Conservation (phyloP, 768 basidiomycete species). For the Psilocybe subaeruginosa region DNA sequence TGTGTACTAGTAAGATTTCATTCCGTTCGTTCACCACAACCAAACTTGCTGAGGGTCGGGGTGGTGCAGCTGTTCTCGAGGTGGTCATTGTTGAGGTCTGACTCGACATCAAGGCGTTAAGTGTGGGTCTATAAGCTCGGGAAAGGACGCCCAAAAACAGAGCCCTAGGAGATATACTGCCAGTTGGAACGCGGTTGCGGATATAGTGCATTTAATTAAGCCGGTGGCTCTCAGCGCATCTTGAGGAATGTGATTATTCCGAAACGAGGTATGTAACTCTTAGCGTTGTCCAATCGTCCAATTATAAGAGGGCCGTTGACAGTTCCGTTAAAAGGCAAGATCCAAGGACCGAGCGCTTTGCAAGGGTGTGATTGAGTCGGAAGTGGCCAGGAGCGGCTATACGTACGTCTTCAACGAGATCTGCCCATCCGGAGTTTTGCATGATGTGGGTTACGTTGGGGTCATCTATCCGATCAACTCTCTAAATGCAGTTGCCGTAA, state of each 20-base stretch:
- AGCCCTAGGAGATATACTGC: conserved; percentile 3
- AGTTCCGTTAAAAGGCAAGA: neutral
- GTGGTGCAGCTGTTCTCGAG: conserved; percentile 24
- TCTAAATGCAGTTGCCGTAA: no score
- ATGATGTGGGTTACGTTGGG: no score
- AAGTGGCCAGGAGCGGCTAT: no score
- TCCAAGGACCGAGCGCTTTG: neutral
- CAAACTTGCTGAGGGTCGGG: conserved; percentile 69
- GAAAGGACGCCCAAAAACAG: neutral
- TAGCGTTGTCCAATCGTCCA: neutral
- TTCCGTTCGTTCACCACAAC: conserved; percentile 67
- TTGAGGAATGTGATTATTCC: conserved; percentile 18
- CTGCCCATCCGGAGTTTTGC: no score
- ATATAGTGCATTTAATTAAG: conserved; percentile 14
- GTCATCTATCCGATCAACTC: no score
- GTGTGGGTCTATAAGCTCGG: neutral
- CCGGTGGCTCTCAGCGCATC: conserved; percentile 9
- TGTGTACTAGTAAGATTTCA: conserved; percentile 70
- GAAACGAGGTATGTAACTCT: neutral
- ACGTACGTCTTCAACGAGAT: no score
- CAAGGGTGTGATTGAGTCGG: no score
- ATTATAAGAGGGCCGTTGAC: neutral
- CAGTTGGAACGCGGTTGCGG: conserved; percentile 1
- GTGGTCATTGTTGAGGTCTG: conserved; percentile 1
- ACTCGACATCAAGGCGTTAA: conserved; percentile 12